Conservation (phyloP, 192 early-diverging fungal species). For the Geosiphon pyriformis region DNA sequence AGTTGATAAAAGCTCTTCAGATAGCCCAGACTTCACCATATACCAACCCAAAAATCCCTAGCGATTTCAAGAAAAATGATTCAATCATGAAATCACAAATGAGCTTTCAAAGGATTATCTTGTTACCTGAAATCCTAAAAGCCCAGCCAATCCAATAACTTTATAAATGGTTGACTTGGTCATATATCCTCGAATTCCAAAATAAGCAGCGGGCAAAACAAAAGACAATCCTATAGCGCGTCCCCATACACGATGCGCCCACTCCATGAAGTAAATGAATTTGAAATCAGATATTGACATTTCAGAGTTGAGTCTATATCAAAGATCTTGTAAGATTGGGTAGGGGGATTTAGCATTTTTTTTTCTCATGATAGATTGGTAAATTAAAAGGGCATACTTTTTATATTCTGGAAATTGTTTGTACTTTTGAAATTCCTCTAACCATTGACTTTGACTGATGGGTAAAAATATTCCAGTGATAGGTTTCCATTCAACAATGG, state of each 20-base stretch:
- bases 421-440: constrained; percentile 95
- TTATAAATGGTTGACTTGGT: constrained; percentile 55
- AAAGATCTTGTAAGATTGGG: too few species aligned
- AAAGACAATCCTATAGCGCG: constrained; percentile 85
- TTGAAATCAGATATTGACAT: constrained; percentile 93
- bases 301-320: constrained; percentile 71
- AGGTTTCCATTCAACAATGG: constrained; percentile 95
- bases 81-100: background rate
- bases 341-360: too few species aligned
- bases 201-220: constrained; percentile 81
- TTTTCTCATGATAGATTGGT: too few species aligned
- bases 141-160: constrained; percentile 53
- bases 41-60: constrained; percentile 95
- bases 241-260: constrained; percentile 95
- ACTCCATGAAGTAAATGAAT: constrained; percentile 96
- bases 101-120: background rate
- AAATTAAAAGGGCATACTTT: constrained; percentile 48
- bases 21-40: constrained; percentile 93
- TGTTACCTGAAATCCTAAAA: constrained; percentile 67
- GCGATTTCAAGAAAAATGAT: constrained; percentile 27
- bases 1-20: constrained; percentile 69
- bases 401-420: constrained; percentile 98
- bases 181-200: constrained; percentile 77
- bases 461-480: constrained; percentile 93
- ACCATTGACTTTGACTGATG: constrained; percentile 78